These are phyloP conservation scores for Aspergillus sp. DNA, from an alignment of 2,329 filamentous ascomycete species.

Conservation along the genomic window DNA sequence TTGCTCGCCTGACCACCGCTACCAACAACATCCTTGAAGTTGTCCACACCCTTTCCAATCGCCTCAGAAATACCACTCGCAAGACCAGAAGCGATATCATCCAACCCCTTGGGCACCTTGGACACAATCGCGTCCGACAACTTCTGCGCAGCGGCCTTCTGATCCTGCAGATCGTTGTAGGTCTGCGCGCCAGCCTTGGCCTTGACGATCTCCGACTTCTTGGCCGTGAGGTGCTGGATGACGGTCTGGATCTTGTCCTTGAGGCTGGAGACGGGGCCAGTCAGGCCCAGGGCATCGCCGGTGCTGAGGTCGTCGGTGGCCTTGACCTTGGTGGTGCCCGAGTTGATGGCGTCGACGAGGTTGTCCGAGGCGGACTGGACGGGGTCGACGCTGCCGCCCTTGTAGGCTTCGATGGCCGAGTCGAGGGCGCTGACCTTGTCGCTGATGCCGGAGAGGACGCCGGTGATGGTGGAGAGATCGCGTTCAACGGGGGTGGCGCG, in stretches of 20 bases:
- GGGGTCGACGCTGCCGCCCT: slow-evolving; percentile 13
- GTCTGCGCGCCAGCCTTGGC: slow-evolving; percentile 17
- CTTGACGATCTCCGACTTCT: slow-evolving; percentile 21
- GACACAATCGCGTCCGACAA: slow-evolving; percentile 22
- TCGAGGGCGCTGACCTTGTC: slow-evolving; percentile 14
- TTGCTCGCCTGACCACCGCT: not conserved
- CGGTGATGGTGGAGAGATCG: slow-evolving; percentile 10
- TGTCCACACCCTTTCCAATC: slow-evolving; percentile 27
- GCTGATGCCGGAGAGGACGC: slow-evolving; percentile 16
- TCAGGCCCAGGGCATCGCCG: slow-evolving; percentile 23
- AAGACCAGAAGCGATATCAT: slow-evolving; percentile 19
- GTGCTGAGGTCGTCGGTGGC: slow-evolving; percentile 14
- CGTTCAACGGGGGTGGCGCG: slow-evolving; percentile 11
- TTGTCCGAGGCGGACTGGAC: slow-evolving; percentile 18
- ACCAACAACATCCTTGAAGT: slow-evolving; percentile 14
- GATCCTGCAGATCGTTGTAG: slow-evolving; percentile 18
- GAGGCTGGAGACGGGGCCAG: slow-evolving; percentile 20
- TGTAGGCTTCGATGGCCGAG: slow-evolving; percentile 19
- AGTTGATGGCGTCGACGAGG: slow-evolving; percentile 20
- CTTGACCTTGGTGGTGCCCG: slow-evolving; percentile 20
- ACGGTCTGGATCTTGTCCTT: slow-evolving; percentile 18
- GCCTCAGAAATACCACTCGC: slow-evolving; percentile 24
- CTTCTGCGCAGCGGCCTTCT: slow-evolving; percentile 19
- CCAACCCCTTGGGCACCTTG: slow-evolving; percentile 25
- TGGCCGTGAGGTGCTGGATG: slow-evolving; percentile 19